Conservation (phyloP, 1,139 yeast genomes). For the Fermentozyma sake region DNA sequence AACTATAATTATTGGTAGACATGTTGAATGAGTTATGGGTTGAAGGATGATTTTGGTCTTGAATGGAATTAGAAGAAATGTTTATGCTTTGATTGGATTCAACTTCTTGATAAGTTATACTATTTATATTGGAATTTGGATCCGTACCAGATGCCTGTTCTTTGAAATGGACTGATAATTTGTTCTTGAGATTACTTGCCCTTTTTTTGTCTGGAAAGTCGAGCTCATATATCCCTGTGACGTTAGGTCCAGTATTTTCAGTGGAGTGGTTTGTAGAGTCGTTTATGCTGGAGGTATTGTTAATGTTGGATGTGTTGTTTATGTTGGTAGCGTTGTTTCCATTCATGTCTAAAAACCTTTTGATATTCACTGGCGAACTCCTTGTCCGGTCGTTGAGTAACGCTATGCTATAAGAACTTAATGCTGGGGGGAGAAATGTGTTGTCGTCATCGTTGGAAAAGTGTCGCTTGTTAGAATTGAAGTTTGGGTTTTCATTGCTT, state of each 20-base stretch:
- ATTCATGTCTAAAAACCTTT: not conserved
- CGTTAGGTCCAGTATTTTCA: constrained; percentile 6
- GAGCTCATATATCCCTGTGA: constrained; percentile 31
- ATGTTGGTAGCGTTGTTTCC: constrained; percentile 4
- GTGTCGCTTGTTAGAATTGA: too few relatives aligned
- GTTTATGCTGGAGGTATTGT: too few relatives aligned
- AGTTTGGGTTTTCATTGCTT: too few relatives aligned
- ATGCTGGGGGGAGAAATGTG: constrained; percentile 58
- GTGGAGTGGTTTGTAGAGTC: constrained; percentile 7
- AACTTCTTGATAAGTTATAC: too few relatives aligned
- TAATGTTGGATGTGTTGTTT: too few relatives aligned
- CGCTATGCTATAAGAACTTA: constrained; percentile 53
- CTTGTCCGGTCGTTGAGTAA: constrained; percentile 24
- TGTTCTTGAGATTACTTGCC: constrained; percentile 22
- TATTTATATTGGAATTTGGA: constrained; percentile 4
- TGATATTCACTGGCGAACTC: constrained; percentile 3
- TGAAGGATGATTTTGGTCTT: constrained; percentile 2
- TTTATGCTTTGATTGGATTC: constrained; percentile 4
- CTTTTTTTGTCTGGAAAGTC: constrained; percentile 26
- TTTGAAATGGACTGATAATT: constrained; percentile 32
- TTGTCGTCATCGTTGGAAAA: constrained; percentile 43
- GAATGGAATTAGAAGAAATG: constrained; percentile 4
- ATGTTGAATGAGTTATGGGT: constrained; percentile 3
- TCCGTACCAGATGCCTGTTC: too few relatives aligned
- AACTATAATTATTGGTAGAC: constrained; percentile 6